Conservation (phyloP, 2,329 filamentous ascomycete species). For the Sclerotinia subarctica region DNA sequence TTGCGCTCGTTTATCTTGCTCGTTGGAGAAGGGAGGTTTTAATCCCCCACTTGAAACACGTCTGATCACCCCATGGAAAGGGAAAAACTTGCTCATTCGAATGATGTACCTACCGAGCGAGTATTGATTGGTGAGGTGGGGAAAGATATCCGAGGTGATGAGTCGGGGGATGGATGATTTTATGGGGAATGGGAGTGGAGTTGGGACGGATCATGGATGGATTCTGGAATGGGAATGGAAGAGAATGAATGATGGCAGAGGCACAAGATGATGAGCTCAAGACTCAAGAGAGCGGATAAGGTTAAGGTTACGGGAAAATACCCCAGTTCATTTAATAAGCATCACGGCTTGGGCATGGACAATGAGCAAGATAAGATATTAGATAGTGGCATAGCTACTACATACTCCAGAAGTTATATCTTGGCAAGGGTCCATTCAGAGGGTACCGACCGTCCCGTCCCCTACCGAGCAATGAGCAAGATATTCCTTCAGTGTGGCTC, state of each 20-base stretch:
- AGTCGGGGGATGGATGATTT: not conserved
- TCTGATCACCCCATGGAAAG: conserved; percentile 1
- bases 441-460: too few species aligned
- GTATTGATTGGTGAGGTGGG: not conserved
- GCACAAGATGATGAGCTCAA: not conserved
- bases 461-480: not conserved
- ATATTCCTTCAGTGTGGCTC: not conserved
- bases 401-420: not conserved
- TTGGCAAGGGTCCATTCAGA: not conserved
- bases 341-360: not conserved
- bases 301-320: not conserved
- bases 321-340: not conserved
- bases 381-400: not conserved
- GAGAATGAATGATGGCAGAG: too few species aligned
- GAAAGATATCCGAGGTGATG: not conserved
- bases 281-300: not conserved
- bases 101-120: too few species aligned
- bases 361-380: not conserved
- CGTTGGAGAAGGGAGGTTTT: not conserved
- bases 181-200: not conserved
- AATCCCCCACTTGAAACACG: not conserved
- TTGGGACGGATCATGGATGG: too few species aligned
- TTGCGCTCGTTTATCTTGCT: conserved; percentile 16
- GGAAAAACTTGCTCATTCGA: not conserved
- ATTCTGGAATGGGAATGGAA: too few species aligned